phyloP scores from a whole-genome alignment of 2,329 filamentous ascomycete species.

The Phaeosphaeria sp. region DNA sequence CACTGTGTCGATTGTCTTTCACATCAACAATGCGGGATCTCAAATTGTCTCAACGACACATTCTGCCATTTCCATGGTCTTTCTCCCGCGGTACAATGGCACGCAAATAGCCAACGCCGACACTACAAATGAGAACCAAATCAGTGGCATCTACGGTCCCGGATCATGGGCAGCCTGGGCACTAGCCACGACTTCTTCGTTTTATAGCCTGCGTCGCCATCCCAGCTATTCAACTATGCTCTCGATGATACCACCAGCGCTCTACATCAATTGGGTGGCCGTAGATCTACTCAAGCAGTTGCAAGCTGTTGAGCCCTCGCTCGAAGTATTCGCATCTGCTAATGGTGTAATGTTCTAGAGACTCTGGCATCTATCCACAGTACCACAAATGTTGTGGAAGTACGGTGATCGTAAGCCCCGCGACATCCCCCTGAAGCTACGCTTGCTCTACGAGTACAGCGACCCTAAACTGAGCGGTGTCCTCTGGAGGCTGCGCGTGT shows the following conservation, averaged over 20 bases:
- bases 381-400: too few relatives aligned
- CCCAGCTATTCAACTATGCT: neutral
- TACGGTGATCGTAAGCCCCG: too few relatives aligned
- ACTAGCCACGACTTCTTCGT: neutral
- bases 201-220: neutral
- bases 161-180: slow-evolving; percentile 7
- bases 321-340: neutral
- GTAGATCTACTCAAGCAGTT: neutral
- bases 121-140: neutral
- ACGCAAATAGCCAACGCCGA: too few relatives aligned
- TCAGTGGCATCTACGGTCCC: slow-evolving; percentile 10
- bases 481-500: too few relatives aligned
- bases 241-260: neutral
- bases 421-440: too few relatives aligned
- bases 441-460: too few relatives aligned
- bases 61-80: too few relatives aligned
- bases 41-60: too few relatives aligned
- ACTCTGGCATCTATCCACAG: neutral
- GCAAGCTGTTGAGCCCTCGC: neutral
- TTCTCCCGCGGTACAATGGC: too few relatives aligned
- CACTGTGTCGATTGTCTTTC: too few relatives aligned
- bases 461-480: too few relatives aligned
- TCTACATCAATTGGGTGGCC: slow-evolving; percentile 1
- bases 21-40: too few relatives aligned
- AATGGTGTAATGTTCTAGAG: neutral